Evolutionary conservation across 257 asterid genomes (phyloP).

Genomic region (Leonotis leonurus): DNA sequence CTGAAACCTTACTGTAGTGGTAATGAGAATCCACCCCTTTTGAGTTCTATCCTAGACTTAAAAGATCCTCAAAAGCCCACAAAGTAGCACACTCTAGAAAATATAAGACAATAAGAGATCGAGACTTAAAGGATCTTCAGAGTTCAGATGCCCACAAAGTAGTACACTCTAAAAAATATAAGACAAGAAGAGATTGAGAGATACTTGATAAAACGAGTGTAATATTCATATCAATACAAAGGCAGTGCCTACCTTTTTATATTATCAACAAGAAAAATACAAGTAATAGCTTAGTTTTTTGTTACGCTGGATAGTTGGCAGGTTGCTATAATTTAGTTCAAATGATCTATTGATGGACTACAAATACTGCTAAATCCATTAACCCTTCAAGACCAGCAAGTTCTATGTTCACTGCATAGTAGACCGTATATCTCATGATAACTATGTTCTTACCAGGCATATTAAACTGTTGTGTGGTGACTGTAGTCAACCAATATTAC

Average conservation of each 20-base stretch:
- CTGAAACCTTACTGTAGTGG: neutral
- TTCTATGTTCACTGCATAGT: neutral
- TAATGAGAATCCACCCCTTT: neutral
- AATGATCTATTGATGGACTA: neutral
- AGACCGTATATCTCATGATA: neutral
- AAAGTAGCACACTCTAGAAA: neutral
- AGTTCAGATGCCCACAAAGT: too few relatives aligned
- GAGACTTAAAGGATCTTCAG: too few relatives aligned
- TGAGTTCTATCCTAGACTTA: neutral
- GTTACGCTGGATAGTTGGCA: neutral
- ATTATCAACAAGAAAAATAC: neutral
- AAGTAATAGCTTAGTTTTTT: neutral
- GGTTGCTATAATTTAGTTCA: neutral
- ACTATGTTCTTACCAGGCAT: neutral
- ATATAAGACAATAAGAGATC: neutral
- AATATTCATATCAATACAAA: neutral
- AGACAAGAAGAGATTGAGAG: neutral
- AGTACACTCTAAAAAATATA: neutral
- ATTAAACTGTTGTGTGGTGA: neutral
- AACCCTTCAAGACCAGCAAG: neutral
- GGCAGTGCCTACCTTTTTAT: neutral
- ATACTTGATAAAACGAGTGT: neutral
- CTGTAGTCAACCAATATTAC: neutral
- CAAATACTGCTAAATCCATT: neutral
- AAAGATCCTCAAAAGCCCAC: neutral